Evolutionary conservation across 257 asterid species (phyloP), one percentile per base, ranked within the genome.

Genomic region (Leonotis leonurus): DNA sequence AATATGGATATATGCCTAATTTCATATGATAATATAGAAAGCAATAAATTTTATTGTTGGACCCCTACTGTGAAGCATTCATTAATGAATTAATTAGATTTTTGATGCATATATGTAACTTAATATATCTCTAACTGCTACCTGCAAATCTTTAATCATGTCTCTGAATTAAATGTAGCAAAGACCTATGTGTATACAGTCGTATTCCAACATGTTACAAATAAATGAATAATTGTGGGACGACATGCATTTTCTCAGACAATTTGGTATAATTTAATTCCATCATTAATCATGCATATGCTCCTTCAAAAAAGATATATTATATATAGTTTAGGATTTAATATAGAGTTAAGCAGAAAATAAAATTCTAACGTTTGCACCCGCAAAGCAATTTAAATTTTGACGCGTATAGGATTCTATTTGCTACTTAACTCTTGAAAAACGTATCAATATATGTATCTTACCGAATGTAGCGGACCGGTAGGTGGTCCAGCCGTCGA

Each of bases 401-500:
- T n/a, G n/a, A n/a, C n/a, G n/a, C n/a, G n/a, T n/a, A n/a, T n/a
- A n/a, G n/a, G n/a, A n/a, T n/a, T n/a, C n/a, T n/a, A n/a, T n/a
- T n/a, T n/a, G n/a, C n/a, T n/a, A n/a, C n/a, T n/a, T n/a, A n/a
- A n/a, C n/a, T n/a, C n/a, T n/a, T n/a, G n/a, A n/a, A n/a, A n/a
- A n/a, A n/a, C n/a, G n/a, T n/a, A n/a, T n/a, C n/a, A n/a, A n/a
- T n/a, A n/a, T n/a, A n/a, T n/a, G n/a, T n/a, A 53, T 30, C 70
- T 77, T 77, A 86, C 95, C 76, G 39, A 86, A 83, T 11, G 95
- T 81, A 0, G 87, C 86, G 36, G 87, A 77, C 0, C 81, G 66
- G 51, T 46, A 77, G 0, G 95, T 71, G 14, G 78, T 79, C 85
- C 81, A 77, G 0, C 89, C 91, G 40, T 77, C 85, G 11, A 56